These are phyloP conservation scores for Sedum album DNA, from an alignment of 164 flowering plant genomes.

Conservation along the genomic window DNA sequence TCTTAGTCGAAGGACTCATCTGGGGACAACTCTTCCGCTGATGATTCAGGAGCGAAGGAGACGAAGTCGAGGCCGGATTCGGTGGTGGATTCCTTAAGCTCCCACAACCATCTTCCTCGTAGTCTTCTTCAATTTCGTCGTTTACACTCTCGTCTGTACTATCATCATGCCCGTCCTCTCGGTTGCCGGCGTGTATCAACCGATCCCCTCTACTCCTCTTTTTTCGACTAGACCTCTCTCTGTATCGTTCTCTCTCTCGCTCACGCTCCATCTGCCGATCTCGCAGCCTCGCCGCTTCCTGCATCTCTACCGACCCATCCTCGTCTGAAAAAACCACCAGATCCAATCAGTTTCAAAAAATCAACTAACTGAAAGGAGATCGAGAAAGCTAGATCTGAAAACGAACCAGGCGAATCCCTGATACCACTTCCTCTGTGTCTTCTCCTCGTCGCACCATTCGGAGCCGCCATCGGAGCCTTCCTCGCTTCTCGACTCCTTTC, in stretches of 20 bases:
- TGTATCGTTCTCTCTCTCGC: constrained; percentile 52
- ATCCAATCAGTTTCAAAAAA: constrained; percentile 9
- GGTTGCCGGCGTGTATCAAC: constrained; percentile 38
- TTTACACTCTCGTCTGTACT: constrained; percentile 74
- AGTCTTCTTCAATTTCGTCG: constrained; percentile 75
- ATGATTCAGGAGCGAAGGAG: constrained; percentile 14
- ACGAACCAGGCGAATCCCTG: constrained; percentile 82
- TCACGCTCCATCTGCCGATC: constrained; percentile 46
- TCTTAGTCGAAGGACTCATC: constrained; percentile 40
- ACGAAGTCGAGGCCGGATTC: constrained; percentile 22
- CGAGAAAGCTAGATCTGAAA: constrained; percentile 25
- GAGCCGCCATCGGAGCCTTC: constrained; percentile 50
- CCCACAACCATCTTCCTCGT: constrained; percentile 38
- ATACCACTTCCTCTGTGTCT: constrained; percentile 59
- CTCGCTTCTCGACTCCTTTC: constrained; percentile 78
- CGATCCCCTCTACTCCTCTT: constrained; percentile 64
- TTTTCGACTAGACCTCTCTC: constrained; percentile 50
- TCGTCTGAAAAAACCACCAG: constrained; percentile 54
- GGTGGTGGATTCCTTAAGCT: constrained; percentile 44
- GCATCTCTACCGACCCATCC: constrained; percentile 61
- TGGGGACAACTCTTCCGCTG: constrained; percentile 48
- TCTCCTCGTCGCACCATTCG: constrained; percentile 61
- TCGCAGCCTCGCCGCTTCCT: constrained; percentile 61
- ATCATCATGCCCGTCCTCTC: constrained; percentile 64
- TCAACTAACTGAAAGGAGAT: neutral